Evolutionary conservation across 805 yeast species (phyloP).

Genomic region (Candida patagonica): DNA sequence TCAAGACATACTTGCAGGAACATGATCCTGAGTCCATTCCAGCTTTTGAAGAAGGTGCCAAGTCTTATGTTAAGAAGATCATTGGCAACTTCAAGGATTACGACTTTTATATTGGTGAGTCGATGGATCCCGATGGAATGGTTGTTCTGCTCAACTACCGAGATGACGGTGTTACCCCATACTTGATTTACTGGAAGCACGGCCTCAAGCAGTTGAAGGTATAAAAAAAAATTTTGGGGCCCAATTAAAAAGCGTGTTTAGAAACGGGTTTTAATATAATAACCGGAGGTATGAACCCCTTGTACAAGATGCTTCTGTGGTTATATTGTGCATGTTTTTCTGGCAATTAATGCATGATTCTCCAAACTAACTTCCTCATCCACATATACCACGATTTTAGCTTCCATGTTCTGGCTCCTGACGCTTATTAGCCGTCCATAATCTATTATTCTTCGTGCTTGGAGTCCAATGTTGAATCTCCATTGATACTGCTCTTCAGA

Average conservation of each 20-base stretch:
- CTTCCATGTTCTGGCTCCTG: conserved; percentile 21
- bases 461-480: conserved; percentile 51
- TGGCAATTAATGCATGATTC: conserved; percentile 34
- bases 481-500: conserved; percentile 26
- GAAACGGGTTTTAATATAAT: conserved; percentile 1
- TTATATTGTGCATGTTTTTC: no score
- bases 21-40: conserved; percentile 78
- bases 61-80: conserved; percentile 91
- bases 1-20: conserved; percentile 89
- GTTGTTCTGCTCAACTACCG: conserved; percentile 97
- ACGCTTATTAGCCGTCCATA: conserved; percentile 55
- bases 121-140: conserved; percentile 99
- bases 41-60: conserved; percentile 95
- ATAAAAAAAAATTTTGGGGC: conserved; percentile 36
- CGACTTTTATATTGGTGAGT: conserved; percentile 99
- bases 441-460: conserved; percentile 67
- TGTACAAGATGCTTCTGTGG: no score
- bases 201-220: conserved; percentile 86
- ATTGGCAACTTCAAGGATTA: conserved; percentile 94
- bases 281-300: no score
- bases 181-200: conserved; percentile 97
- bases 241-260: neutral
- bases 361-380: conserved; percentile 53
- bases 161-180: conserved; percentile 98
- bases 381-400: conserved; percentile 51